Percentiles rank a stretch among this genome's conserved stretches.
phyloP scores from a whole-genome alignment of 805 yeast genomes.

The Lipomyces starkeyi region DNA sequence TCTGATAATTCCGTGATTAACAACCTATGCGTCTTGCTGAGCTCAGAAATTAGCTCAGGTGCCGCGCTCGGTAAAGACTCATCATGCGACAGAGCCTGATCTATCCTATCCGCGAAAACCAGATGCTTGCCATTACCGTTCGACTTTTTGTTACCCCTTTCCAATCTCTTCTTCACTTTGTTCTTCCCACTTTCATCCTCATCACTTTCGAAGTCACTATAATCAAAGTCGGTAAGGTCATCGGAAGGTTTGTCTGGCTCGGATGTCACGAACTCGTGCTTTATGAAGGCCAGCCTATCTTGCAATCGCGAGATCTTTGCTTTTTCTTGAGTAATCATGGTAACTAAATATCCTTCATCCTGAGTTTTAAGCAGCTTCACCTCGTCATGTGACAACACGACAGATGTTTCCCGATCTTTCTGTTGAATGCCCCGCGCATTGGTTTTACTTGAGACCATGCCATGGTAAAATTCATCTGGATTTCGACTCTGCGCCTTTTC shows the following conservation, averaged over 20 bases:
- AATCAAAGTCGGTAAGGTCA: conserved; percentile 45
- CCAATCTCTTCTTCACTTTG: background rate
- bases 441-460: conserved; percentile 75
- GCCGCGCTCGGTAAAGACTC: background rate
- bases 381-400: conserved; percentile 60
- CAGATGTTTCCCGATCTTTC: conserved; percentile 57
- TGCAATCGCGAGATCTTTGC: conserved; percentile 65
- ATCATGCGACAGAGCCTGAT: conserved; percentile 57
- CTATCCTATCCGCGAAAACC: conserved; percentile 74
- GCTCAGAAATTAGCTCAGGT: conserved; percentile 37
- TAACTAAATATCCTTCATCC: conserved; percentile 83
- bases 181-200: conserved; percentile 54
- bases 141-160: background rate
- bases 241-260: conserved; percentile 38
- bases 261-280: background rate
- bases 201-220: conserved; percentile 51
- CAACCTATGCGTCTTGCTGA: conserved; percentile 29
- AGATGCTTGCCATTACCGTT: conserved; percentile 60
- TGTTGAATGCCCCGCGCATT: conserved; percentile 56
- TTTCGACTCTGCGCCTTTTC: conserved; percentile 75
- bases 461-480: conserved; percentile 96
- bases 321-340: conserved; percentile 72
- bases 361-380: conserved; percentile 81
- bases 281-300: conserved; percentile 41
- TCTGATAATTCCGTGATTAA: conserved; percentile 37